Evolutionary conservation across 2,329 filamentous ascomycete species (phyloP), one percentile per base, ranked within the genome.

Genomic region (Diaporthe sp.): DNA sequence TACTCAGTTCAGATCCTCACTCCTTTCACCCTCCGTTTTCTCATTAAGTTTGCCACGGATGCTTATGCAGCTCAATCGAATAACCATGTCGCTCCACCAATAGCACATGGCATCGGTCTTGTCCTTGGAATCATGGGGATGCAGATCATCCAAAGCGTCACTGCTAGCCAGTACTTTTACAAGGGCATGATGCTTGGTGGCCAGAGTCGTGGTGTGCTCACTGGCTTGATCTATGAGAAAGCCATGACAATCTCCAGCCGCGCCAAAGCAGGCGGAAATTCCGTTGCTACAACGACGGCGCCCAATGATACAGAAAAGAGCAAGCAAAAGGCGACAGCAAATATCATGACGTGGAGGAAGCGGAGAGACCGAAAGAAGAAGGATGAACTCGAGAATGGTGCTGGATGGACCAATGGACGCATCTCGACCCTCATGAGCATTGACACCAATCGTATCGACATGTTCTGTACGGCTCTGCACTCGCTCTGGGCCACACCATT

Each of bases 381-480:
- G 73, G 84, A 84, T 2, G 85, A 93, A 28, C 84, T 90, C 15
- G 91, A 91, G 5, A 94, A 96, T 80, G 94, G 93, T 4, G 88
- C 91, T 31, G 96, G 96, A 37, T 98, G 96, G 96, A 92, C 93
- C 74, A 98, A 98, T 80, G 97, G 97, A 34, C 92, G 95, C 77
- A 95, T 98, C 71, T 92, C 97, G 81, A 98, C 97, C 79, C 82
- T 98, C 79, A 98, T 98, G 96, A 96, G 95, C 77, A 95, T 97
- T 60, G 96, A 98, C 82, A 97, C 96, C 0, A 97, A 98, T 83
- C 95, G 96, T 79, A 89, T 98, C 76, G 96, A 98, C 80, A 94
- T 95, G 82, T 95, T 95, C 1, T 95, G 91, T 49, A 95, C 94
- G 55, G 89, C 98, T 83, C 96, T 98, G 84, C 97, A 98, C 83